Percentiles rank a stretch among this genome's conserved stretches.
These are phyloP conservation scores for Talaromyces proteolyticus DNA, from an alignment of 495 filamentous ascomycete species.

Conservation along the genomic window DNA sequence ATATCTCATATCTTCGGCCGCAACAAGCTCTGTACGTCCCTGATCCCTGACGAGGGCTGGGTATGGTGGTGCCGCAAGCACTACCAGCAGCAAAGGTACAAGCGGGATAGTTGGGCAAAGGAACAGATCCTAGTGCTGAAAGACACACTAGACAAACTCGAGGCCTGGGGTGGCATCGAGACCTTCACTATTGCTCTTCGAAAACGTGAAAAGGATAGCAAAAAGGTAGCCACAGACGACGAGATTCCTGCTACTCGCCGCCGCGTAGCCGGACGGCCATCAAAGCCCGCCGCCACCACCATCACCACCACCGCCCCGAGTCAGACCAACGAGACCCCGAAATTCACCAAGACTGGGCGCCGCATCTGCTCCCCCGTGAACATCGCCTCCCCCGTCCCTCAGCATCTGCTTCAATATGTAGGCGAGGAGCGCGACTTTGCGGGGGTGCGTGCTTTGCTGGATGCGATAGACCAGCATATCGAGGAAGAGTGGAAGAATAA, in stretches of 20 bases:
- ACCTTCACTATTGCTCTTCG: conserved; percentile 23
- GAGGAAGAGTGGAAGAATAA: conserved; percentile 3
- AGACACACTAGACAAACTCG: conserved; percentile 50
- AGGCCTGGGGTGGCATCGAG: conserved; percentile 50
- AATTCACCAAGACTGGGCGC: neutral
- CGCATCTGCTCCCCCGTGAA: conserved; percentile 13
- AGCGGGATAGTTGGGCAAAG: conserved; percentile 51
- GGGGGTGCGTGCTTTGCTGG: conserved; percentile 22
- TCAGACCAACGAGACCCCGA: neutral
- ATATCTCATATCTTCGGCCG: conserved; percentile 86
- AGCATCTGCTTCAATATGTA: conserved; percentile 23
- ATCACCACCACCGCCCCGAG: neutral
- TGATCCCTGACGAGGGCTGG: conserved; percentile 62
- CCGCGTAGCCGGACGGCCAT: neutral
- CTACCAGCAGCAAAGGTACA: conserved; percentile 71
- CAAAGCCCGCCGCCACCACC: conserved; percentile 1
- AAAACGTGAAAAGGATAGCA: conserved; percentile 14
- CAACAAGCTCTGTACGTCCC: conserved; percentile 70
- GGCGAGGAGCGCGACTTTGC: conserved; percentile 24
- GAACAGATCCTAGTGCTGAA: conserved; percentile 55
- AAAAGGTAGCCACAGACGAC: too few relatives aligned
- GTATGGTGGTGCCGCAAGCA: conserved; percentile 74
- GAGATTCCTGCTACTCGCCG: neutral
- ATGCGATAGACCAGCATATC: conserved; percentile 15
- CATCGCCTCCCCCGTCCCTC: conserved; percentile 20